Evolutionary conservation across 495 filamentous ascomycete species (phyloP).

Genomic region (Sabuloglossum arenarium): DNA sequence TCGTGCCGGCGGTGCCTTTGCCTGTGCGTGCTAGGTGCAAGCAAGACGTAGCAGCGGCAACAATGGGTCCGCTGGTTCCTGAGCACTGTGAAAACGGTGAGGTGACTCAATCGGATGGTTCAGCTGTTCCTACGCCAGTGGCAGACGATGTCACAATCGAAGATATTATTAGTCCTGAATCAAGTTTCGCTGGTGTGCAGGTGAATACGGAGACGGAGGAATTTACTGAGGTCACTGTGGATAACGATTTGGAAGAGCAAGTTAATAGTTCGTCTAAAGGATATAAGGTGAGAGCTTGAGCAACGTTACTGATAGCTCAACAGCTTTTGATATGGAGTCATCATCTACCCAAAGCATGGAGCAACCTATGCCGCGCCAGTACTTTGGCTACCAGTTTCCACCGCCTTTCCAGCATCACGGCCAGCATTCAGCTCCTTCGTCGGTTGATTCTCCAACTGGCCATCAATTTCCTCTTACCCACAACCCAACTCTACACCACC

Average conservation of each 20-base stretch:
- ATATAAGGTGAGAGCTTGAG: neutral
- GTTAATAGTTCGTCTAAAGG: neutral
- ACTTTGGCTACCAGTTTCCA: neutral
- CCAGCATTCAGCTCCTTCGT: neutral
- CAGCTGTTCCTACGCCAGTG: neutral
- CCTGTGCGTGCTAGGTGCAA: neutral
- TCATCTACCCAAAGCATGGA: neutral
- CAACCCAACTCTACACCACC: constrained; percentile 4
- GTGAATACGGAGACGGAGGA: neutral
- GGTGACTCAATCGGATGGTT: neutral
- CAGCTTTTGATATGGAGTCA: neutral
- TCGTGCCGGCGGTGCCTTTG: constrained; percentile 4
- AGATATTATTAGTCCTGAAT: neutral
- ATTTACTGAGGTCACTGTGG: no score
- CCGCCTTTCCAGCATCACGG: neutral
- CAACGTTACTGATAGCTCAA: neutral
- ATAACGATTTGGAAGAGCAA: neutral
- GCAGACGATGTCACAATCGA: neutral
- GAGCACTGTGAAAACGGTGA: neutral
- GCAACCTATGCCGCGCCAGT: neutral
- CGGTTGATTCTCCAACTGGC: neutral
- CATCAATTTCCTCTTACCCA: neutral
- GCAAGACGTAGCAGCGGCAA: neutral
- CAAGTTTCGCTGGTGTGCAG: neutral
- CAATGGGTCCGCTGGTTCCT: neutral